Base-by-base conservation (phyloP, 306 rosid species). In the Fragaria nilgerrensis region DNA sequence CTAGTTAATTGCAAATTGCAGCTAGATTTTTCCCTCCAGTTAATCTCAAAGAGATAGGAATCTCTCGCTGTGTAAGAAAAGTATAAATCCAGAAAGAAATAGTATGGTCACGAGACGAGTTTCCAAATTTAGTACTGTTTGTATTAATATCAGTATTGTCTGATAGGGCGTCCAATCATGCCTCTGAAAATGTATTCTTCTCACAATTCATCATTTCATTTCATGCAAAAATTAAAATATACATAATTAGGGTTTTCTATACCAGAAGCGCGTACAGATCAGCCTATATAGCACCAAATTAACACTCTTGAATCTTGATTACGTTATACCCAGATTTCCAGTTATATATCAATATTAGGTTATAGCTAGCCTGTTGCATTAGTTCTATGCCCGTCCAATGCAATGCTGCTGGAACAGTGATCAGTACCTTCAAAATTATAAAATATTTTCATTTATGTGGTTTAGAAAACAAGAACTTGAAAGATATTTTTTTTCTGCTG, bases 61-160 rank as follows among this genome's bases (percentile, higher is more conserved):
- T 77, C 75, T 66, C 59, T 47, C 6, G 52, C 56, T 7, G 20
- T 79, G 64, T 70, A 39, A 68, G 70, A 79, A 79, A 77, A 78
- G 69, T 44, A 75, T 59, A 37, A 41, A 37, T 61, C n/a, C 44
- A 76, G 72, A 73, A 78, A 68, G 1, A 43, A 75, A 68, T 75
- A 81, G 73, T 75, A 37, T 27, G 72, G 87, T 91, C 96, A 91
- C 96, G 93, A 89, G 93, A 87, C 77, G 53, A 79, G 77, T 84
- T 91, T 91, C 90, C 92, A 89, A 91, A 87, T 65, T 74, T 80
- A 72, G 65, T 70, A 86, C 92, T 84, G 50, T 87, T 86, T 79
- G 56, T 69, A 71, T 82, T 81, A 64, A 82, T 80, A 78, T 86
- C 78, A 72, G 78, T 71, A 81, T 59, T 91, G 81, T 83, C 80